Evolutionary conservation across 2,329 filamentous ascomycete genomes (phyloP).

Genomic region (Penicillium sp.): DNA sequence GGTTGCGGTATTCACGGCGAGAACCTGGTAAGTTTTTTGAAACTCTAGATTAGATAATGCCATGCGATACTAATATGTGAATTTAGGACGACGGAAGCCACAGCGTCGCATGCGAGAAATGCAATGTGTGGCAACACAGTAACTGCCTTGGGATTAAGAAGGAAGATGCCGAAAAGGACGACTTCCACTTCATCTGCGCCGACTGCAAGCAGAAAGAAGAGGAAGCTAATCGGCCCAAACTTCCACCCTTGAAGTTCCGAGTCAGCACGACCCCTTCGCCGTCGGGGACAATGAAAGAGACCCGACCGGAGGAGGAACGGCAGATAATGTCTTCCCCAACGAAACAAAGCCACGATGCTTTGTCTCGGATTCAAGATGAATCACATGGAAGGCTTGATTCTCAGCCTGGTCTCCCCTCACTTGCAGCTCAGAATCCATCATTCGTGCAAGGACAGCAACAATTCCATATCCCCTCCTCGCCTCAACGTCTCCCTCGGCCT

Average conservation of each 20-base stretch:
- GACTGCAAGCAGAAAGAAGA: constrained; percentile 67
- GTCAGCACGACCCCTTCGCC: constrained; percentile 47
- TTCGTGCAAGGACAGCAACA: constrained; percentile 5
- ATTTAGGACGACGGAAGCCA: constrained; percentile 78
- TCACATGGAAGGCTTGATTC: constrained; percentile 16
- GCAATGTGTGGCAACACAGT: constrained; percentile 96
- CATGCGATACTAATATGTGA: constrained; percentile 16
- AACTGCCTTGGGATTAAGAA: constrained; percentile 78
- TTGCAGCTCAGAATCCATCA: constrained; percentile 1
- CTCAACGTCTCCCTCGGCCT: constrained; percentile 27
- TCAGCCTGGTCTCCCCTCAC: constrained; percentile 8
- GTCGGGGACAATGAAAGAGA: constrained; percentile 19
- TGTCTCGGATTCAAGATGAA: constrained; percentile 18
- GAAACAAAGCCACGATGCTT: constrained; percentile 18
- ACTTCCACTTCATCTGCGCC: constrained; percentile 81
- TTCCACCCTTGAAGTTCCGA: constrained; percentile 56
- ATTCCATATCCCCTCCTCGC: constrained; percentile 21
- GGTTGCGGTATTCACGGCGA: constrained; percentile 84
- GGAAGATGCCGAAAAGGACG: constrained; percentile 70
- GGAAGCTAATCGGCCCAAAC: constrained; percentile 56
- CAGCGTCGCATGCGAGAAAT: constrained; percentile 87
- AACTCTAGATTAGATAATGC: neutral
- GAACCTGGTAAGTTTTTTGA: constrained; percentile 50
- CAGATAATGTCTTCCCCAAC: constrained; percentile 19
- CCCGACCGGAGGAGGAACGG: constrained; percentile 14